Conservation (phyloP, 2,329 filamentous ascomycete species). For the Bimuria novae-zelandiae region DNA sequence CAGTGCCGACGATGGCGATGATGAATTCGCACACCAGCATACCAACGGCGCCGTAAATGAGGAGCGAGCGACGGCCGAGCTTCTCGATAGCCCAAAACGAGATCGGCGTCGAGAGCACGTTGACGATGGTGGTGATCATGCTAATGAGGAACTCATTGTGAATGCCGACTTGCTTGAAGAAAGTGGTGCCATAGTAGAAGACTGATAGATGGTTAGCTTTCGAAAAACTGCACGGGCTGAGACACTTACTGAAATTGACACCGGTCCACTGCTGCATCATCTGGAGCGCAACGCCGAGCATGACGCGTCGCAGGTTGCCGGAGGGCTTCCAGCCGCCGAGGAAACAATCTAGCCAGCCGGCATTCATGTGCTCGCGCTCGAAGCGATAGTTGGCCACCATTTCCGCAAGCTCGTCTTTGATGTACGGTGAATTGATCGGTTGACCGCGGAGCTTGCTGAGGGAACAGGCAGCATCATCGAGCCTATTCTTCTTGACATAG, state of each 20-base stretch:
- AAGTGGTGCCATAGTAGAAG: slow-evolving; percentile 69
- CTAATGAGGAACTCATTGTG: slow-evolving; percentile 79
- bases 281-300: slow-evolving; percentile 54
- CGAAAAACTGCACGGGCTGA: not conserved
- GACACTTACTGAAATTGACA: slow-evolving; percentile 74
- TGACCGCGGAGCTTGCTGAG: slow-evolving; percentile 76
- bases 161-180: slow-evolving; percentile 80
- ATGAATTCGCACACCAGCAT: slow-evolving; percentile 90
- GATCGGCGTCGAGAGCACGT: slow-evolving; percentile 81
- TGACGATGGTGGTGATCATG: slow-evolving; percentile 85
- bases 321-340: slow-evolving; percentile 58
- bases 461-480: slow-evolving; percentile 65
- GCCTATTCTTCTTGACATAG: slow-evolving; percentile 77
- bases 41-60: slow-evolving; percentile 76
- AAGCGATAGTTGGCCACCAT: slow-evolving; percentile 90
- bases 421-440: slow-evolving; percentile 70
- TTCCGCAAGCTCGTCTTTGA: slow-evolving; percentile 79
- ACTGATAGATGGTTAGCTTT: slow-evolving; percentile 18
- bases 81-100: slow-evolving; percentile 87
- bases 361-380: slow-evolving; percentile 60
- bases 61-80: slow-evolving; percentile 77
- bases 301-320: slow-evolving; percentile 55
- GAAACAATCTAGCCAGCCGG: slow-evolving; percentile 72
- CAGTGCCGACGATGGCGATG: slow-evolving; percentile 69
- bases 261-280: slow-evolving; percentile 67